These are phyloP conservation scores for Eucalyptus virginea DNA, from an alignment of 345 rosid genomes.

Conservation along the genomic window DNA sequence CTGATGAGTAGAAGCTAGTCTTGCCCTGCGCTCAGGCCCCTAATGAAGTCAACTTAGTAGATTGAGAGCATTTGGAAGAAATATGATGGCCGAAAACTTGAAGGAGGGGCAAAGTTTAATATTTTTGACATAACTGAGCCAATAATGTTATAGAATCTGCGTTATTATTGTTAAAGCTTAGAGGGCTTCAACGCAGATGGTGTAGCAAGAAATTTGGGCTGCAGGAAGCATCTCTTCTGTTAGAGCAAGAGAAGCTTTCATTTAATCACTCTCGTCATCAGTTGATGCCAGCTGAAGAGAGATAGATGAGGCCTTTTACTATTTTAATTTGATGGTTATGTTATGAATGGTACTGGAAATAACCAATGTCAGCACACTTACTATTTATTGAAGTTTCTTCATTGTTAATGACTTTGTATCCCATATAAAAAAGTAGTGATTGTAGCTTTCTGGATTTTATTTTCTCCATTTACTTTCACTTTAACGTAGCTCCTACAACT, in stretches of 20 bases:
- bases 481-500: neutral
- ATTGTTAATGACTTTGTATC: neutral
- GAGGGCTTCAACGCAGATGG: neutral
- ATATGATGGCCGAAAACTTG: neutral
- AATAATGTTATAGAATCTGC: neutral
- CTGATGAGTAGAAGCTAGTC: neutral
- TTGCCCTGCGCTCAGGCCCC: neutral
- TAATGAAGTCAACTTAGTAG: neutral
- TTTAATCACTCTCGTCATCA: neutral
- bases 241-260: neutral
- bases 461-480: neutral
- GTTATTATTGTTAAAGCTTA: neutral
- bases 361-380: neutral
- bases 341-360: neutral
- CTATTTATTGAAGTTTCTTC: neutral
- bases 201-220: neutral
- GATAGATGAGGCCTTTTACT: neutral
- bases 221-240: neutral
- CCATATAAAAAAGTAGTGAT: neutral
- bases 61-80: neutral
- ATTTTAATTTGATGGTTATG: neutral
- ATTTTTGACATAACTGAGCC: neutral
- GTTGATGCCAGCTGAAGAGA: neutral
- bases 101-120: neutral
- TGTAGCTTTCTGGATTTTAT: neutral